Evolutionary conservation across 345 rosid genomes (phyloP).

Genomic region (Eucalyptus albens): DNA sequence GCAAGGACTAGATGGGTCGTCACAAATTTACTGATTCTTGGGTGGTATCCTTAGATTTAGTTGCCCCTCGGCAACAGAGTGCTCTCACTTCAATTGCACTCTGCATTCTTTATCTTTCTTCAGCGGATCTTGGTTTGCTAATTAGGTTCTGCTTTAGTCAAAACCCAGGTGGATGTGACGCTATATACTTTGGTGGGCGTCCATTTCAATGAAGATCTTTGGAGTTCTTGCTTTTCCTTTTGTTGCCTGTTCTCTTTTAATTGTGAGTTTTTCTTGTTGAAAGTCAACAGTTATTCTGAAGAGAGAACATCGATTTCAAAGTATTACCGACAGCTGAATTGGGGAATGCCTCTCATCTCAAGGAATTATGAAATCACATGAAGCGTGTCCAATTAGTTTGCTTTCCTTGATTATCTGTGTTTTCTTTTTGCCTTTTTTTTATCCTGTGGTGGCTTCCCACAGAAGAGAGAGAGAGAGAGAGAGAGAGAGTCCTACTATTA

Average conservation of each 20-base stretch:
- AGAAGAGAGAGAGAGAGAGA: neutral
- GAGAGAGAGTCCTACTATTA: neutral
- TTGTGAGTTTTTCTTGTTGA: neutral
- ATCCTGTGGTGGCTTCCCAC: neutral
- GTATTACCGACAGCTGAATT: neutral
- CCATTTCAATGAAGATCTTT: neutral
- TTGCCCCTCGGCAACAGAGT: neutral
- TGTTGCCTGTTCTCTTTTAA: neutral
- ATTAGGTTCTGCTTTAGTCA: neutral
- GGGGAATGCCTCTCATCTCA: neutral
- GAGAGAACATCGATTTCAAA: neutral
- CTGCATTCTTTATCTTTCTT: neutral
- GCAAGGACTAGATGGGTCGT: neutral
- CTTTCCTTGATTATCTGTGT: neutral
- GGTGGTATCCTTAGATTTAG: neutral
- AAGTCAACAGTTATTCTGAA: neutral
- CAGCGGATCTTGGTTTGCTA: neutral
- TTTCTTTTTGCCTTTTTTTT: neutral
- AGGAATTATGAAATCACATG: neutral
- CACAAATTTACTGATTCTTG: neutral
- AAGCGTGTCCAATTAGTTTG: neutral
- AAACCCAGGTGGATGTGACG: neutral
- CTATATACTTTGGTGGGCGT: neutral
- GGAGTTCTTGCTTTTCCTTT: neutral
- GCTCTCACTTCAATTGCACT: neutral